These are phyloP conservation scores for Hericium erinaceus DNA, from an alignment of 768 basidiomycete species.

Conservation along the genomic window DNA sequence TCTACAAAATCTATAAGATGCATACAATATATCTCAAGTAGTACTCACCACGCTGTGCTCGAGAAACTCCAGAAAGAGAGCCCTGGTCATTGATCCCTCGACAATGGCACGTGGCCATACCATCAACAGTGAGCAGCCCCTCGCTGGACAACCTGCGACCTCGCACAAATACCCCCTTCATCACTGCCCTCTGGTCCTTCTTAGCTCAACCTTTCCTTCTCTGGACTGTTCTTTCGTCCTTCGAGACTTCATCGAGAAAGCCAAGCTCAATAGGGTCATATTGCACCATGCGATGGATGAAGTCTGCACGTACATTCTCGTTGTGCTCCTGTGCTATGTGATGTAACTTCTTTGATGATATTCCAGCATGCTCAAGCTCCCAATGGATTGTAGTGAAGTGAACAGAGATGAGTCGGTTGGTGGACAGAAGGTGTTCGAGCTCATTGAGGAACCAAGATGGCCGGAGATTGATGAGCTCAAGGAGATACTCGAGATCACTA, in stretches of 20 bases:
- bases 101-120: neutral
- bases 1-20: conserved; percentile 6
- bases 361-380: conserved; percentile 19
- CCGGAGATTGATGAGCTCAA: conserved; percentile 11
- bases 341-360: conserved; percentile 23
- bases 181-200: neutral
- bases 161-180: neutral
- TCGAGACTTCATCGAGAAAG: conserved; percentile 14
- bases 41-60: neutral
- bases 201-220: neutral
- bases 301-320: conserved; percentile 19
- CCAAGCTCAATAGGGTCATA: conserved; percentile 26
- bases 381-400: conserved; percentile 26
- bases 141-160: neutral
- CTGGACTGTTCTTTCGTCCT: neutral
- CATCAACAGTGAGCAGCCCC: neutral
- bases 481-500: neutral
- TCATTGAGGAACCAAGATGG: conserved; percentile 29
- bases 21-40: conserved; percentile 5
- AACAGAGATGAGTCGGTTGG: conserved; percentile 24
- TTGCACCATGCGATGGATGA: conserved; percentile 18
- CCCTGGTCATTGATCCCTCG: neutral
- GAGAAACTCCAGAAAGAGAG: neutral
- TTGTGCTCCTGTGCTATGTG: conserved; percentile 25
- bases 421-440: conserved; percentile 13